Percentiles rank a stretch among this genome's conserved stretches.
Conservation (phyloP, 1,139 yeast species). For the Meyerozyma smithsonii region DNA sequence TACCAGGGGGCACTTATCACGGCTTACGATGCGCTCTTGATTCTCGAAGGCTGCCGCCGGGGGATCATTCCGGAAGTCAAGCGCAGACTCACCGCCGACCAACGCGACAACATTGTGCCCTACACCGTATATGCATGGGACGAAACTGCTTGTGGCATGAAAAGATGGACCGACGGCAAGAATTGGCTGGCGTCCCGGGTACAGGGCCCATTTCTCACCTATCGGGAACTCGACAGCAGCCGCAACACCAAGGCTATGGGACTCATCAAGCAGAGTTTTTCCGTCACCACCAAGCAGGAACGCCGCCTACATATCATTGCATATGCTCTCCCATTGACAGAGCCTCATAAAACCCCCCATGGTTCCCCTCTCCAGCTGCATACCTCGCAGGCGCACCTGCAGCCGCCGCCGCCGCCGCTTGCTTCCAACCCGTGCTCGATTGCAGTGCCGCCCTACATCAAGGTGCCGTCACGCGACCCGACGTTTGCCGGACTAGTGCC, state of each 20-base stretch:
- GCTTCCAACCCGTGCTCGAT: background rate
- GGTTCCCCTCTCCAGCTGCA: too few species aligned
- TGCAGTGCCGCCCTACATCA: background rate
- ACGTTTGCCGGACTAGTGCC: background rate
- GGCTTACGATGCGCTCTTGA: constrained; percentile 57
- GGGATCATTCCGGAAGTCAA: constrained; percentile 55
- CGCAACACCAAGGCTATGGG: constrained; percentile 39
- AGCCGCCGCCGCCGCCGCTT: background rate
- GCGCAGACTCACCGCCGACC: constrained; percentile 55
- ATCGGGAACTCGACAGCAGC: constrained; percentile 51
- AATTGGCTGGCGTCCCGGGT: constrained; percentile 72
- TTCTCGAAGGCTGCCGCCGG: constrained; percentile 59
- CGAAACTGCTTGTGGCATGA: constrained; percentile 66
- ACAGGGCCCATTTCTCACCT: constrained; percentile 58
- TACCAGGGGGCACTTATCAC: constrained; percentile 57
- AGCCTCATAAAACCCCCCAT: background rate
- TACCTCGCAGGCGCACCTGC: too few species aligned
- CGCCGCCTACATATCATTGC: constrained; percentile 54
- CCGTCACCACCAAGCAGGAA: constrained; percentile 44
- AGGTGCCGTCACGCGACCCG: background rate
- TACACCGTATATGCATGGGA: constrained; percentile 73
- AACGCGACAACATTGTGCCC: constrained; percentile 47
- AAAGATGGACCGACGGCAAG: constrained; percentile 74
- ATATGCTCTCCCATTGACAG: constrained; percentile 18
- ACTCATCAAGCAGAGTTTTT: constrained; percentile 54